These are phyloP conservation scores for Lentinula sp. DNA, from an alignment of 768 basidiomycete species.

Conservation along the genomic window DNA sequence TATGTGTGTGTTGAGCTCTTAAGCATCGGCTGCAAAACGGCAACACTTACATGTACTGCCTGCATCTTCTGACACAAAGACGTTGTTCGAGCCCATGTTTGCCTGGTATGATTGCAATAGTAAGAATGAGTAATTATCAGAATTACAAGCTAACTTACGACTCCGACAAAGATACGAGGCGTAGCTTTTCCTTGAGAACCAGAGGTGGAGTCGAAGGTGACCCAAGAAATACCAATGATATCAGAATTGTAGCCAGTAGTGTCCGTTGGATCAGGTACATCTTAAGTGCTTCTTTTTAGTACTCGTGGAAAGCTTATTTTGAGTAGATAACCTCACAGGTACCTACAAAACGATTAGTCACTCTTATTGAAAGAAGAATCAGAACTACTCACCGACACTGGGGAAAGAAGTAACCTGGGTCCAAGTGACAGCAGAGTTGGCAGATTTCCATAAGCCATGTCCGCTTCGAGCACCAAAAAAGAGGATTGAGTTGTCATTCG, in stretches of 20 bases:
- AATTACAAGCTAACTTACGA: slow-evolving; percentile 15
- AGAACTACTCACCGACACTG: slow-evolving; percentile 38
- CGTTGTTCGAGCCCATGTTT: slow-evolving; percentile 44
- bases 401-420: slow-evolving; percentile 53
- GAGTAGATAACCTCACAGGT: neutral
- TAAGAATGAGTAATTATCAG: neutral
- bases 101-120: slow-evolving; percentile 17
- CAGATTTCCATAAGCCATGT: slow-evolving; percentile 63
- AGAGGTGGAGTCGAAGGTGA: slow-evolving; percentile 58
- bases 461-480: slow-evolving; percentile 63
- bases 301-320: neutral
- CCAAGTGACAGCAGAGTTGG: slow-evolving; percentile 54
- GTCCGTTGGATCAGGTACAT: slow-evolving; percentile 46
- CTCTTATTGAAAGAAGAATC: neutral
- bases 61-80: slow-evolving; percentile 51
- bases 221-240: slow-evolving; percentile 47
- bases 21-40: neutral
- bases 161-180: slow-evolving; percentile 63
- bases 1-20: neutral
- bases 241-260: slow-evolving; percentile 23
- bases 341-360: neutral
- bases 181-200: slow-evolving; percentile 47
- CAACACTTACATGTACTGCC: slow-evolving; percentile 47
- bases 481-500: slow-evolving; percentile 53
- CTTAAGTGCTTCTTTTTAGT: neutral